Evolutionary conservation across 306 rosid genomes (phyloP), one percentile per base, ranked within the genome.

Genomic region (Citrullus mucosospermus): DNA sequence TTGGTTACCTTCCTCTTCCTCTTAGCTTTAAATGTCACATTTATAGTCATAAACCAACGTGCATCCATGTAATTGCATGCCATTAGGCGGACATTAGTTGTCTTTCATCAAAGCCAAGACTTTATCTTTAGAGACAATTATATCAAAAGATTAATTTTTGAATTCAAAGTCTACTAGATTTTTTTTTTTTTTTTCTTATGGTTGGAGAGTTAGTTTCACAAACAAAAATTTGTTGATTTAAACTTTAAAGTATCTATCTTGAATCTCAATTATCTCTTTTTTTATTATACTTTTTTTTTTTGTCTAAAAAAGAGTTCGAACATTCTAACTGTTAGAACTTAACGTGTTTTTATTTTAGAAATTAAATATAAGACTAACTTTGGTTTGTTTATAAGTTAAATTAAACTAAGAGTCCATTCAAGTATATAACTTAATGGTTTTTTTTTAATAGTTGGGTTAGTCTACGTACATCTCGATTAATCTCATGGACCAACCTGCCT

Each of bases 21-120:
- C 17, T 36, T 51, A 74, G 78, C 34, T 54, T 74, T 74, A 6
- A 74, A 53, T 74, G 78, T 18, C 62, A 53, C 63, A 74, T 74
- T 74, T 74, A 32, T 74, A 9, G 50, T 10, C 61, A 28, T 73
- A 54, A 34, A 53, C 48, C 46, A 74, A 53, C 78, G 78, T 74
- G 78, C 78, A 53, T 30, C 41, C 78, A 16, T 74, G 34, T 74
- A 51, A 74, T 74, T 74, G 62, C 46, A 22, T 25, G 43, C 59
- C 43, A 72, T 72, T 72, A 72, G 59, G 12, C 59, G 14, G 59
- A 71, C 77, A 50, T 72, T 50, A 7, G 17, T 68, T n/a, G 77
- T 9, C 60, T 50, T 28, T 72, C 44, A 28, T 50, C 77, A 32
- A 53, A 74, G 46, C 34, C 78, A 53, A 74, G 34, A 53, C 6